Evolutionary conservation across 1,139 yeast species (phyloP).

Genomic region (Meyerozyma athensensis): DNA sequence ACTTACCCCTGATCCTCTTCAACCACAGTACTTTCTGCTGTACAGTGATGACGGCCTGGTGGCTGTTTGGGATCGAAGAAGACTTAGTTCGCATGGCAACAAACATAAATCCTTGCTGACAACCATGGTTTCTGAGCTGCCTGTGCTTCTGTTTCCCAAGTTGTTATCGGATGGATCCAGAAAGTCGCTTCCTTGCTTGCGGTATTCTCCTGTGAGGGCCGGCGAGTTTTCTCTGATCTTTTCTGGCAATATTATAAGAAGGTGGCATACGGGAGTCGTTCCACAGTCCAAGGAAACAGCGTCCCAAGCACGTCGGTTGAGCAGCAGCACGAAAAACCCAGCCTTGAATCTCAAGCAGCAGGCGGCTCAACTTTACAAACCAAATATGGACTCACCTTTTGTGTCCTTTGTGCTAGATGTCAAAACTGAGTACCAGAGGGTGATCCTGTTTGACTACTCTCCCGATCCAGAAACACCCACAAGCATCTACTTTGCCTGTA

Average conservation of each 20-base stretch:
- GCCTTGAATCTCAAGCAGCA: conserved; percentile 31
- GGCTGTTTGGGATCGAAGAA: conserved; percentile 84
- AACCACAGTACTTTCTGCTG: conserved; percentile 61
- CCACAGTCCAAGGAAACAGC: conserved; percentile 29
- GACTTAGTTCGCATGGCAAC: conserved; percentile 29
- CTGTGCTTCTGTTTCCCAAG: conserved; percentile 63
- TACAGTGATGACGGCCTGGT: conserved; percentile 81
- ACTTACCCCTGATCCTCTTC: conserved; percentile 63
- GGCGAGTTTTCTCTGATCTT: conserved; percentile 81
- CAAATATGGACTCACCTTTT: conserved; percentile 53
- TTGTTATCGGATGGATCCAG: conserved; percentile 61
- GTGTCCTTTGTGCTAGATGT: conserved; percentile 75
- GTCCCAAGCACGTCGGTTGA: background rate
- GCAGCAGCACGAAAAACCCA: conserved; percentile 8
- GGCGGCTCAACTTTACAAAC: conserved; percentile 32
- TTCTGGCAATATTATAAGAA: conserved; percentile 69
- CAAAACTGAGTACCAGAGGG: conserved; percentile 73
- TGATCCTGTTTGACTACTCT: conserved; percentile 79
- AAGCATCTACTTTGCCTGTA: conserved; percentile 65
- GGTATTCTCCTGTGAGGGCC: conserved; percentile 62
- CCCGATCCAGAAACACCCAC: conserved; percentile 46
- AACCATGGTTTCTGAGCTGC: conserved; percentile 43
- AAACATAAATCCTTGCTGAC: conserved; percentile 10
- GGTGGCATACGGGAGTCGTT: conserved; percentile 75
- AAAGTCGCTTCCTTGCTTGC: conserved; percentile 58